phyloP scores from a whole-genome alignment of 108 stramenopile species.

The Epithemia pelagica region DNA sequence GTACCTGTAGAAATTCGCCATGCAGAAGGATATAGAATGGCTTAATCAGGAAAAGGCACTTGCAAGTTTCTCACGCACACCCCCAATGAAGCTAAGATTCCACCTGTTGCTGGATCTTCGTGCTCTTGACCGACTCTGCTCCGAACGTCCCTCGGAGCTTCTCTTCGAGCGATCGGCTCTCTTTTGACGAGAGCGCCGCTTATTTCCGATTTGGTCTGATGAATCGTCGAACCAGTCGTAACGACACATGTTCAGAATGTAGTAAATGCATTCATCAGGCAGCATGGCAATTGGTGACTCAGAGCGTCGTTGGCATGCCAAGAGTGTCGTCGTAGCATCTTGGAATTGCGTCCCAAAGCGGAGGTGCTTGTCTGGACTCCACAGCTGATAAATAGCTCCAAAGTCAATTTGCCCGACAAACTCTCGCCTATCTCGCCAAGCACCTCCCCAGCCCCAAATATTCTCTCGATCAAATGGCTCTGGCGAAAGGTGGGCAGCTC shows the following conservation, averaged over 20 bases:
- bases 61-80: not conserved
- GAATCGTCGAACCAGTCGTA: slow-evolving; percentile 84
- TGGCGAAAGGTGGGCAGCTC: slow-evolving; percentile 73
- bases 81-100: not conserved
- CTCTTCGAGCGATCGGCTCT: not conserved
- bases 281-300: slow-evolving; percentile 59
- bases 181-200: slow-evolving; percentile 12
- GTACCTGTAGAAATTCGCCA: too few relatives aligned
- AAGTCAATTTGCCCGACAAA: slow-evolving; percentile 74
- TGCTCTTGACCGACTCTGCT: not conserved
- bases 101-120: not conserved
- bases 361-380: slow-evolving; percentile 49
- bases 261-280: slow-evolving; percentile 79
- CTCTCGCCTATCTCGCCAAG: slow-evolving; percentile 79
- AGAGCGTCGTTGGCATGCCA: slow-evolving; percentile 59
- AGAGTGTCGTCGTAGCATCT: slow-evolving; percentile 32
- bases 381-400: slow-evolving; percentile 70
- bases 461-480: slow-evolving; percentile 46
- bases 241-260: slow-evolving; percentile 85
- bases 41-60: not conserved
- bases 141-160: not conserved
- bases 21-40: too few relatives aligned
- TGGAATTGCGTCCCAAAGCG: slow-evolving; percentile 63
- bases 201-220: slow-evolving; percentile 26
- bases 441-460: slow-evolving; percentile 65